Conservation (phyloP, 2,329 filamentous ascomycete genomes). For the Pseudogymnoascus destructans region DNA sequence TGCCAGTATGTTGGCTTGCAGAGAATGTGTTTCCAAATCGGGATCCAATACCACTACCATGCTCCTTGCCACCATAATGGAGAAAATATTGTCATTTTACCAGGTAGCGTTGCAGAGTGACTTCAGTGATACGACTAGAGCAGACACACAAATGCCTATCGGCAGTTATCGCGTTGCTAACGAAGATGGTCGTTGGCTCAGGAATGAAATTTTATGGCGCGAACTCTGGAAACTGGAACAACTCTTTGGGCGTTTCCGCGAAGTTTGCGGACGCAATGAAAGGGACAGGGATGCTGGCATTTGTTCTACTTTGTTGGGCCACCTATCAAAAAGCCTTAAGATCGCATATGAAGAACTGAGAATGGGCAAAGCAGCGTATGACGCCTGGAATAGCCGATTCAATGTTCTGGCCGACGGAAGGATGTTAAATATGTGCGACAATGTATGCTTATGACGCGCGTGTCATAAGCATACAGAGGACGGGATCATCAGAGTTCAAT, state of each 20-base stretch:
- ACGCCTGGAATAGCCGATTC: neutral
- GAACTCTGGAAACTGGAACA: slow-evolving; percentile 37
- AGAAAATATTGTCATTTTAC: slow-evolving; percentile 36
- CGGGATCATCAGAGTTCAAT: neutral
- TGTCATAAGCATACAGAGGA: neutral
- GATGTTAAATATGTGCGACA: neutral
- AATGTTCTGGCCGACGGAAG: neutral
- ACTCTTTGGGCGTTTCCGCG: slow-evolving; percentile 33
- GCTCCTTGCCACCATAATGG: slow-evolving; percentile 37
- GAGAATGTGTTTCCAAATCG: slow-evolving; percentile 32
- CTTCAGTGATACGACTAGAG: slow-evolving; percentile 24
- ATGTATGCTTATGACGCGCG: neutral
- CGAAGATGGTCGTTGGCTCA: slow-evolving; percentile 35
- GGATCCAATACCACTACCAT: slow-evolving; percentile 34
- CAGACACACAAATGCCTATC: slow-evolving; percentile 17
- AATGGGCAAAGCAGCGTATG: slow-evolving; percentile 10
- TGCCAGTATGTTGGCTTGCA: slow-evolving; percentile 34
- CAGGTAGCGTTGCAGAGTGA: slow-evolving; percentile 30
- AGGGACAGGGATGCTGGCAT: slow-evolving; percentile 26
- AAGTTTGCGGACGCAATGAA: slow-evolving; percentile 25
- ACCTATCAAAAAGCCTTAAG: slow-evolving; percentile 33
- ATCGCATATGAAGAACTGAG: slow-evolving; percentile 30
- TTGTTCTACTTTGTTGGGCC: slow-evolving; percentile 33
- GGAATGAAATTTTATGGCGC: slow-evolving; percentile 36
- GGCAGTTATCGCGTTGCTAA: slow-evolving; percentile 34